phyloP scores from a whole-genome alignment of 805 yeast genomes.

The Komagataella kurtzmanii region DNA sequence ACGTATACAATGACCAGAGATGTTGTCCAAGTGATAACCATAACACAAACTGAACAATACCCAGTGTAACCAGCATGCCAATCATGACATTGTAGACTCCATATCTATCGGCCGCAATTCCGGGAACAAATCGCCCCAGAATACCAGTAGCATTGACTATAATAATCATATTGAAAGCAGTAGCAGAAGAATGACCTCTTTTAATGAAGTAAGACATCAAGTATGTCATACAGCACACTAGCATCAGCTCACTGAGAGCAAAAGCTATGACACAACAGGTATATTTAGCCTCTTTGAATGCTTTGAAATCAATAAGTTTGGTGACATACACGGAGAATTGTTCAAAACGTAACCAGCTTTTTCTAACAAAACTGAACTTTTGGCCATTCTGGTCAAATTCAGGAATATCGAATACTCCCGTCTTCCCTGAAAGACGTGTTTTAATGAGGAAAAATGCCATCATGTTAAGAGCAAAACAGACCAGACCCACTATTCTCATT shows the following conservation, averaged over 20 bases:
- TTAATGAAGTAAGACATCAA: conserved; percentile 29
- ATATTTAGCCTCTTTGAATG: conserved; percentile 24
- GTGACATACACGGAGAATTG: not conserved
- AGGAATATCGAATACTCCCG: not conserved
- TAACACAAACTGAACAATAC: conserved; percentile 29
- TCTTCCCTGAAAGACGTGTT: conserved; percentile 4
- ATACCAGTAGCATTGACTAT: conserved; percentile 29
- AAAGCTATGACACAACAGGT: conserved; percentile 23
- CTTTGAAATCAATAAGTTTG: conserved; percentile 12
- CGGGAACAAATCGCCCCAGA: conserved; percentile 31
- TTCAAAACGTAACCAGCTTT: not conserved
- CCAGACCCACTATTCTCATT: conserved; percentile 31
- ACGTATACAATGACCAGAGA: conserved; percentile 28
- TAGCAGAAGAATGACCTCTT: conserved; percentile 24
- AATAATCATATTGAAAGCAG: conserved; percentile 28
- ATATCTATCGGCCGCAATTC: conserved; percentile 25
- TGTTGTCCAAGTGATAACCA: conserved; percentile 54
- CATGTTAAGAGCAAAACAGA: conserved; percentile 10
- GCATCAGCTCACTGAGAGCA: conserved; percentile 24
- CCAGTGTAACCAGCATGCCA: conserved; percentile 22
- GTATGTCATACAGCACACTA: conserved; percentile 27
- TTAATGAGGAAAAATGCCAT: conserved; percentile 20
- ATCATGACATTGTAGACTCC: conserved; percentile 32
- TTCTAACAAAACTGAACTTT: not conserved
- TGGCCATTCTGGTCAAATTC: not conserved